Evolutionary conservation across 495 filamentous ascomycete species (phyloP).

Genomic region (Elasticomyces elasticus): DNA sequence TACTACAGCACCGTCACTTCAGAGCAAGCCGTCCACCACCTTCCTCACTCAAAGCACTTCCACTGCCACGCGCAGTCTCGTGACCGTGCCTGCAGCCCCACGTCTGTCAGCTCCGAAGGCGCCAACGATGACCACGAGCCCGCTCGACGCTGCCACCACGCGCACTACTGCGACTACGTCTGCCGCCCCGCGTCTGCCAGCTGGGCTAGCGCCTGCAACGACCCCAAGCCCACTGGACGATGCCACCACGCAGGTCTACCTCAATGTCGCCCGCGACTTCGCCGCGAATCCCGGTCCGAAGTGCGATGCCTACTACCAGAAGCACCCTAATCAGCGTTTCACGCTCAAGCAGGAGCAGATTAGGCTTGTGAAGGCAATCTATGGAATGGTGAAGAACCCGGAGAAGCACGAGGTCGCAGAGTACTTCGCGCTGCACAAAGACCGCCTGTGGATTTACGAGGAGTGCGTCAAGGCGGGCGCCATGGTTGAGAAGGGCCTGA

Average conservation of each 20-base stretch:
- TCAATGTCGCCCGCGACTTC: not conserved
- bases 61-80: no score
- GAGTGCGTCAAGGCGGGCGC: not conserved
- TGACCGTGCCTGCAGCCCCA: no score
- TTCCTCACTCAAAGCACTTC: no score
- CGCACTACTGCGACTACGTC: no score
- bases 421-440: not conserved
- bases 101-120: no score
- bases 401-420: not conserved
- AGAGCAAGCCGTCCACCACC: no score
- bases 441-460: slow-evolving; percentile 11
- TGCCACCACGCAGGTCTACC: not conserved
- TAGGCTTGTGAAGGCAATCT: not conserved
- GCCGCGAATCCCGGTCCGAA: slow-evolving; percentile 8
- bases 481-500: not conserved
- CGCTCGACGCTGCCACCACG: no score
- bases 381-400: not conserved
- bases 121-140: no score
- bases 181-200: no score
- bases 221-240: no score
- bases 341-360: not conserved
- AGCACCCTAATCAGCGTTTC: not conserved
- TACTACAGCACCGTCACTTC: no score
- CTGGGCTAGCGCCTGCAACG: no score
- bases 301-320: slow-evolving; percentile 5